Base-by-base conservation (phyloP, 345 rosid species). In the Linum tenue region DNA sequence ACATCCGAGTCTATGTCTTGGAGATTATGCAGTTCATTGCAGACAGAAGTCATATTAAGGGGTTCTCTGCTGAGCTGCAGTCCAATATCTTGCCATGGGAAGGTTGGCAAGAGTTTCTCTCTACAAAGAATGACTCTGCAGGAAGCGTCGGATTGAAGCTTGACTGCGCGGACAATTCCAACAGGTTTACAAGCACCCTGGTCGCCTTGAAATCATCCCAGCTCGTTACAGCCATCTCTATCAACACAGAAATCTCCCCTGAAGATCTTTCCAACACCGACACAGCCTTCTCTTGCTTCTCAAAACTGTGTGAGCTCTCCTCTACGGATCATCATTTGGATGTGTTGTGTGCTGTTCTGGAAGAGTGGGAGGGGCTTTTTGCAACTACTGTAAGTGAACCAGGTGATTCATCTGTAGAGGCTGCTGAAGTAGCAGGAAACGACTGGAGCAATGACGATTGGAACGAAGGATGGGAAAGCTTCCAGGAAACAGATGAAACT, bases 381-480 rank as follows among this genome's bases (percentile, higher is more conserved):
- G 74, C 70, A 43, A 71, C 55, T 53, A 71, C 55, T 53, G 73
- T 70, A 72, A 78, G 65, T 53, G 84, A 76, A 8, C 82, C 79
- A 69, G 73, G 57, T 66, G 67, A 78, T 31, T 56, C 84, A 64
- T 22, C 31, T 22, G 57, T 69, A 3, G 92, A 75, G 72, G 73
- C 77, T 66, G 55, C 78, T 0, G 78, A 78, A 64, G 44, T 75
- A 67, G 31, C 31, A 22, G 88, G 78, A 79, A 82, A 74, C 50
- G 81, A 73, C 69, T 94, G 99, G 99, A 76, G 73, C 41, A 73
- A 69, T 70, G 92, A 87, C 69, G 91, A 78, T 64, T 94, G 99
- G 99, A 84, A 87, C 59, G 97, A 91, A 70, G 97, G 99, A 69
- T 94, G 97, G 99, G 99, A 94, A 70, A 94, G 86, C 74, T 86